Percentiles rank a stretch among this genome's conserved stretches.
Conservation (phyloP, 2,329 filamentous ascomycete species). For the Fusarium oxysporum region DNA sequence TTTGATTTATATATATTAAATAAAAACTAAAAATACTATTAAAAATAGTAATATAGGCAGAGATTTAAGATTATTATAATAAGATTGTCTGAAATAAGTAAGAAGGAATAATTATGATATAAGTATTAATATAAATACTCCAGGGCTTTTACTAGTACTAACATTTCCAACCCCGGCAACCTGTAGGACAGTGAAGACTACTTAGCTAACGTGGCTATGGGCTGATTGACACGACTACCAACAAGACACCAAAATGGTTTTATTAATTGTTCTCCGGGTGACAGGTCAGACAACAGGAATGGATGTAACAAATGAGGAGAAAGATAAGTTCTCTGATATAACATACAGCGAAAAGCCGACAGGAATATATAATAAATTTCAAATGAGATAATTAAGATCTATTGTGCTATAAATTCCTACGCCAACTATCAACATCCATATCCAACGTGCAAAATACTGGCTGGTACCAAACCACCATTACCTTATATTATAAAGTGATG, state of each 20-base stretch:
- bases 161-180: not conserved
- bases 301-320: not conserved
- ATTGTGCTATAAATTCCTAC: not conserved
- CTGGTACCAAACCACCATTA: not conserved
- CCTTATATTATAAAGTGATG: not conserved
- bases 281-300: not conserved
- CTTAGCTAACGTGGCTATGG: slow-evolving; percentile 26
- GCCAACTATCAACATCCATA: not conserved
- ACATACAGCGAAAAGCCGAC: not conserved
- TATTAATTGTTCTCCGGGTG: not conserved
- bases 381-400: not conserved
- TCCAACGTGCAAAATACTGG: not conserved
- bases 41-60: not conserved
- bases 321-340: not conserved
- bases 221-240: slow-evolving; percentile 16
- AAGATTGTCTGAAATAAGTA: too few species aligned
- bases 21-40: not conserved
- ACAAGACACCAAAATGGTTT: slow-evolving; percentile 5
- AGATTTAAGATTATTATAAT: too few species aligned
- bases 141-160: not conserved
- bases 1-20: not conserved
- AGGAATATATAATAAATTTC: not conserved
- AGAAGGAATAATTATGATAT: too few species aligned
- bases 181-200: not conserved
- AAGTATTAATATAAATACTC: not conserved